Base-by-base conservation (phyloP, 495 filamentous ascomycete species). In the Penicillium ochrochloron region DNA sequence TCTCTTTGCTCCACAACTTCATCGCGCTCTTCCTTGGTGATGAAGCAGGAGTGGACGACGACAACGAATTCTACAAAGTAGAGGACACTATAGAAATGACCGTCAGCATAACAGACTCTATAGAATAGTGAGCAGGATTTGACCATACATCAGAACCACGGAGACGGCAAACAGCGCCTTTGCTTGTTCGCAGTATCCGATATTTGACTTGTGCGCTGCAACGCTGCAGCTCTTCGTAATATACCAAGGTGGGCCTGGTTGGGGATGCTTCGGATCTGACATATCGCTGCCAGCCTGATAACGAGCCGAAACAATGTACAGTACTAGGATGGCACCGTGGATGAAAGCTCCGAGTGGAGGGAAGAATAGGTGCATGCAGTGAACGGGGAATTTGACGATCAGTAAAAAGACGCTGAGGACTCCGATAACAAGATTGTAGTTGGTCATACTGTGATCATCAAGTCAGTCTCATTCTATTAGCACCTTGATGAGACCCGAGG, bases 401-500 rank as follows among this genome's bases (percentile, higher is more conserved):
- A 89, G 66, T 12, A 88, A 54, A 27, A 82, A 76, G 27, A 82
- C 69, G 27, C 76, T 88, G 63, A 96, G 75, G 64, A 97, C 88
- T 54, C 90, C 86, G 70, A 96, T 87, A 60, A 92, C 89, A 62
- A 96, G 86, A 73, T 96, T 94, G 78, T 80, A 97, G 57, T 90
- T 80, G 56, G 91, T 93, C 44, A 92, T 75, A 70, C 93, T 97
- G 29, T 58, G 11, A 11, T n/a, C 15, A 12, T 34, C 14, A 34
- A 9, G 51, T 6, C 15, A 27, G n/a, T 37, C 57, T 73, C 27
- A 73, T 41, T 31, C 5, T 62, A 51, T 57, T 52, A 37, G 57
- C 62, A 11, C 23, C 51, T 60, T 39, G n/a, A 25, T 35, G 37
- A 35, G 27, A 34, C 48, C 44, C 23, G 58, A 65, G 60, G 42